Percentiles rank a stretch among this genome's conserved stretches.
Evolutionary conservation across 805 yeast genomes (phyloP).

Genomic region (Lachancea kluyveri): DNA sequence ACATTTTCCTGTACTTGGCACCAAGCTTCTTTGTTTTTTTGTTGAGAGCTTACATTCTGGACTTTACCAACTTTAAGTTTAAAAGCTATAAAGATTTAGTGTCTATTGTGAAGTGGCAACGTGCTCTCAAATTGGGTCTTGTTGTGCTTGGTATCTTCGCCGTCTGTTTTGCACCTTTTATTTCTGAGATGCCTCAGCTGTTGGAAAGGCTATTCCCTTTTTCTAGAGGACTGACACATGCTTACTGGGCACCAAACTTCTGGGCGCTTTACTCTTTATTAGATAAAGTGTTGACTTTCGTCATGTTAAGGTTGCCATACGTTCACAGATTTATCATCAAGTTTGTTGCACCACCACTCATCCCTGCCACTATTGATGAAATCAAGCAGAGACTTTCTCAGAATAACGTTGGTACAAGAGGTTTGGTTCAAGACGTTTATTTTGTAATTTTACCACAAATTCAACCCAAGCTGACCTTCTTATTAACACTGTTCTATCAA

Average conservation of each 20-base stretch:
- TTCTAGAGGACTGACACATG: slow-evolving; percentile 91
- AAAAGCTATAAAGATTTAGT: slow-evolving; percentile 30
- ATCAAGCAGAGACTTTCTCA: slow-evolving; percentile 27
- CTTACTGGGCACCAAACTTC: slow-evolving; percentile 97
- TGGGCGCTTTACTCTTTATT: slow-evolving; percentile 91
- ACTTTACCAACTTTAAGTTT: slow-evolving; percentile 31
- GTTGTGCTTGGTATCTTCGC: slow-evolving; percentile 57
- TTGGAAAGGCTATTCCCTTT: slow-evolving; percentile 79
- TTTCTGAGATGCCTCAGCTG: slow-evolving; percentile 59
- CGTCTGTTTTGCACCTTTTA: slow-evolving; percentile 75
- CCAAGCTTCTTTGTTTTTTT: slow-evolving; percentile 87
- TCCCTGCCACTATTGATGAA: slow-evolving; percentile 26
- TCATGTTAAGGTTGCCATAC: slow-evolving; percentile 34
- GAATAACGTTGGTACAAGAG: slow-evolving; percentile 58
- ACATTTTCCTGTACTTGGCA: slow-evolving; percentile 85
- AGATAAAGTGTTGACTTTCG: slow-evolving; percentile 61
- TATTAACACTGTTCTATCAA: slow-evolving; percentile 81
- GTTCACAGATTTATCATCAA: slow-evolving; percentile 37
- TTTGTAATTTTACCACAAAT: slow-evolving; percentile 78
- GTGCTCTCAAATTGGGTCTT: slow-evolving; percentile 54
- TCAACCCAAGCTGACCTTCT: slow-evolving; percentile 68
- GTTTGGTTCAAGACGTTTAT: slow-evolving; percentile 85
- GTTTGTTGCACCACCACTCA: slow-evolving; percentile 29
- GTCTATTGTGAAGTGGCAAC: slow-evolving; percentile 44
- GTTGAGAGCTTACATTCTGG: slow-evolving; percentile 63